These are phyloP conservation scores for Apiotrichum montevideense DNA, from an alignment of 1,284 basidiomycete genomes.

Conservation along the genomic window DNA sequence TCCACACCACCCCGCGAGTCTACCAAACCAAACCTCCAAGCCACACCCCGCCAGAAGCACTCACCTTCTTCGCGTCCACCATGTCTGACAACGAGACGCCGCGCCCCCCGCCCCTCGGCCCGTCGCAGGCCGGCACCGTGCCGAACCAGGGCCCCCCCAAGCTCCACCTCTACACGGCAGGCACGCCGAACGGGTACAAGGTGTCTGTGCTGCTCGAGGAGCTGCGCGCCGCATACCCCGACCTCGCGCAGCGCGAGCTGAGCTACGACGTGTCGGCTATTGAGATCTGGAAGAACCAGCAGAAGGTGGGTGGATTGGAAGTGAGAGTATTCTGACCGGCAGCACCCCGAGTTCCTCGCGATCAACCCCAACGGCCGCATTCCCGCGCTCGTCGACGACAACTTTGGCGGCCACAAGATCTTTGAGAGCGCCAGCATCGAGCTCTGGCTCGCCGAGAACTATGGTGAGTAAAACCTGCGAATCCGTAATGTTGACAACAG, in stretches of 20 bases:
- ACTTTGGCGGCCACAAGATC: conserved; percentile 54
- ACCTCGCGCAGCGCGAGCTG: conserved; percentile 40
- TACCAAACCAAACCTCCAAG: no score
- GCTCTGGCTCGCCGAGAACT: conserved; percentile 59
- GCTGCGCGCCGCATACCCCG: conserved; percentile 56
- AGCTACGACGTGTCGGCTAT: conserved; percentile 56
- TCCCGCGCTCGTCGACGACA: conserved; percentile 50
- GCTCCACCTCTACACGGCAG: conserved; percentile 58
- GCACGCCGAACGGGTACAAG: conserved; percentile 62
- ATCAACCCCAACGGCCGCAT: conserved; percentile 64
- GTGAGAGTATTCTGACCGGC: not conserved
- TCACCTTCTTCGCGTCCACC: no score
- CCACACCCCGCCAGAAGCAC: no score
- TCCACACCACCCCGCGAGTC: no score
- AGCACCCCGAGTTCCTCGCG: conserved; percentile 57
- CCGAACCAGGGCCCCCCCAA: conserved; percentile 23
- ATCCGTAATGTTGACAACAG: conserved; percentile 5
- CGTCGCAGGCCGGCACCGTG: conserved; percentile 12
- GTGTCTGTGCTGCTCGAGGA: conserved; percentile 63
- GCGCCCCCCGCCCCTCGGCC: conserved; percentile 4
- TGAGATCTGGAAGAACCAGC: conserved; percentile 40
- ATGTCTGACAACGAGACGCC: not conserved
- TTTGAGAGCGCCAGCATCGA: conserved; percentile 65
- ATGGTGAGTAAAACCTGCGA: conserved; percentile 34
- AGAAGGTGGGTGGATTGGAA: conserved; percentile 43